Evolutionary conservation across 2,329 filamentous ascomycete species (phyloP).

Genomic region (Aureobasidium namibiae): DNA sequence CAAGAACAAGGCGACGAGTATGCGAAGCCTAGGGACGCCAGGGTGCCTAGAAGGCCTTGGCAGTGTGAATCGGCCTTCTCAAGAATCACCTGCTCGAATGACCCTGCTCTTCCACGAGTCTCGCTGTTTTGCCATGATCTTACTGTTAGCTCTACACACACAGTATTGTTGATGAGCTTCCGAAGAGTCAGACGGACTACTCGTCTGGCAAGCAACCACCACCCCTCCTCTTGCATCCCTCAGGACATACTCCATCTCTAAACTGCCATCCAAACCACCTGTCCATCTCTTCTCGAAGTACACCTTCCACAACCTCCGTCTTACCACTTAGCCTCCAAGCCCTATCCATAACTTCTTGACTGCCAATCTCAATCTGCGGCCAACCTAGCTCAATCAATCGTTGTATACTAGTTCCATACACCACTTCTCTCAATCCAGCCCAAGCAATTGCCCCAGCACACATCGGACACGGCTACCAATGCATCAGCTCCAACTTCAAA

Average conservation of each 20-base stretch:
- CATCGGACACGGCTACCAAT: conserved; percentile 45
- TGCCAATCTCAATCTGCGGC: conserved; percentile 42
- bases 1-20: too few relatives aligned
- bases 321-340: conserved; percentile 29
- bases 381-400: conserved; percentile 41
- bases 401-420: conserved; percentile 46
- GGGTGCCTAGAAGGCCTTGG: background rate
- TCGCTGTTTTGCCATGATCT: background rate
- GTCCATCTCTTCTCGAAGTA: conserved; percentile 48
- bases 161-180: too few relatives aligned
- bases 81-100: too few relatives aligned
- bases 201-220: background rate
- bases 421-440: conserved; percentile 48
- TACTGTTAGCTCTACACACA: background rate
- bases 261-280: conserved; percentile 48
- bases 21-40: background rate
- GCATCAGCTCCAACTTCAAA: background rate
- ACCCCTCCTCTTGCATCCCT: conserved; percentile 23
- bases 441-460: conserved; percentile 50
- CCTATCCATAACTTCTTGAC: conserved; percentile 40
- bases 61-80: too few relatives aligned
- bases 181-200: background rate
- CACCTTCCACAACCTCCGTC: conserved; percentile 35
- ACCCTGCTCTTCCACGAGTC: too few relatives aligned
- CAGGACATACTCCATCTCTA: conserved; percentile 31